phyloP scores from a whole-genome alignment of 192 early-diverging fungal genomes.

The Coemansia sp. region DNA sequence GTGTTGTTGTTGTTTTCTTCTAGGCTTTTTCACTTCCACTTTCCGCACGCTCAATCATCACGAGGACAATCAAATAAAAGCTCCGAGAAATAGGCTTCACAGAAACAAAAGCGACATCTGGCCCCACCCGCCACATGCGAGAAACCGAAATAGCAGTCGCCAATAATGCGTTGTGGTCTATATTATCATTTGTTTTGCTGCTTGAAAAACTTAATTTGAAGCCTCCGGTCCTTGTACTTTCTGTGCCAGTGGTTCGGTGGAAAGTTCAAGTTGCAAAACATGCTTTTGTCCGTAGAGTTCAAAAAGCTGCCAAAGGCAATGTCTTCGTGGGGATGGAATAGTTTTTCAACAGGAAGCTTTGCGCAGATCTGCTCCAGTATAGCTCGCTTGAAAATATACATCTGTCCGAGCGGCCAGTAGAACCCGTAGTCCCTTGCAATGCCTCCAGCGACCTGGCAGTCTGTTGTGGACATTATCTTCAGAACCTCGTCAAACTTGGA shows the following conservation, averaged over 20 bases:
- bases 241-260: constrained; percentile 10
- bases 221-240: constrained; percentile 4
- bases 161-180: neutral
- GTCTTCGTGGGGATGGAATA: neutral
- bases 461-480: neutral
- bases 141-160: neutral
- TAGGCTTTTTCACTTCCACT: neutral
- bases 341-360: neutral
- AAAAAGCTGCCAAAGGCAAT: neutral
- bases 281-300: neutral
- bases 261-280: neutral
- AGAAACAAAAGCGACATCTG: neutral
- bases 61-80: neutral
- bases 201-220: neutral
- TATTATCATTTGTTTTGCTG: constrained; percentile 6
- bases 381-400: constrained; percentile 3
- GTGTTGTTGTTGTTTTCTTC: neutral
- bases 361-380: neutral
- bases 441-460: neutral
- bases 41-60: no score
- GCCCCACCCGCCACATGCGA: neutral
- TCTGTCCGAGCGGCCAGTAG: neutral
- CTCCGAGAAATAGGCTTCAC: neutral
- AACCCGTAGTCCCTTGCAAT: neutral
- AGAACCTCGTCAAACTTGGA: constrained; percentile 6